These are phyloP conservation scores for Naganishia onofrii DNA, from an alignment of 768 basidiomycete species.

Conservation along the genomic window DNA sequence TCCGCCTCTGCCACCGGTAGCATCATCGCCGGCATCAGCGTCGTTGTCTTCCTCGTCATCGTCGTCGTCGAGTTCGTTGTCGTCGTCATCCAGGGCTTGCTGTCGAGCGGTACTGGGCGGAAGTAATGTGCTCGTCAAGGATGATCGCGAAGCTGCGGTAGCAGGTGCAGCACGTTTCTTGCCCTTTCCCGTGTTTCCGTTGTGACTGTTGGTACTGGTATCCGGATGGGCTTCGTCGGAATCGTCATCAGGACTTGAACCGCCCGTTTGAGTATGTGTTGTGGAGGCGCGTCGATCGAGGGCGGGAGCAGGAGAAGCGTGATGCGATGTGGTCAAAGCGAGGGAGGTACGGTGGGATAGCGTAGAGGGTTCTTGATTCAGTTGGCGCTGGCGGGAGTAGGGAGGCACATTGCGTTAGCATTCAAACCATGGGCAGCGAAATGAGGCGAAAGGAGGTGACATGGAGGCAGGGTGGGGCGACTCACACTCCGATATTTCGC, in stretches of 20 bases:
- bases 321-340: slow-evolving; percentile 5
- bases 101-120: no score
- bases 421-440: no score
- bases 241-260: background rate
- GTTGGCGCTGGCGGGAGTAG: slow-evolving; percentile 1
- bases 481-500: slow-evolving; percentile 79
- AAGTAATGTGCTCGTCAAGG: no score
- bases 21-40: no score
- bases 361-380: slow-evolving; percentile 14
- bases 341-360: slow-evolving; percentile 16
- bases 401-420: background rate
- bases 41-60: background rate
- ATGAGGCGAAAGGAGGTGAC: no score
- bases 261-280: background rate
- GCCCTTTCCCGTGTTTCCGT: background rate
- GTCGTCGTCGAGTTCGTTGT: no score
- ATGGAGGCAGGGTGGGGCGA: background rate
- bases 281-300: no score
- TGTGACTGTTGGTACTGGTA: no score
- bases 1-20: background rate
- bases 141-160: no score
- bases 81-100: no score
- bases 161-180: slow-evolving; percentile 2
- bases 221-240: background rate
- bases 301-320: slow-evolving; percentile 1